Evolutionary conservation across 768 basidiomycete species (phyloP).

Genomic region (Tulasnella sp.): DNA sequence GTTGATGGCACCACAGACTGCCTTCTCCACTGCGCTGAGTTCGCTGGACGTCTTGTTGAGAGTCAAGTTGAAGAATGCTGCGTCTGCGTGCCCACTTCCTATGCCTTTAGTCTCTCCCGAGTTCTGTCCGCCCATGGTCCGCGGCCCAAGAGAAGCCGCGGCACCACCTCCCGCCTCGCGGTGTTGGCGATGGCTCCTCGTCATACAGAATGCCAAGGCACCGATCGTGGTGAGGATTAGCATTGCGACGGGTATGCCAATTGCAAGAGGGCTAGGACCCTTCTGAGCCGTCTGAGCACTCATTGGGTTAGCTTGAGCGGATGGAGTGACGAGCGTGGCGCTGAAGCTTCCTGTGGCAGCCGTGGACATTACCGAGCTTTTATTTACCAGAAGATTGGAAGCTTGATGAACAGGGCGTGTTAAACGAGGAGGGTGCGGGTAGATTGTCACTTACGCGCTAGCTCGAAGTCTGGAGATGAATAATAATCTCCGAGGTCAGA

Average conservation of each 20-base stretch:
- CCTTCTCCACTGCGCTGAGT: constrained; percentile 8
- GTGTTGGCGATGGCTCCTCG: background rate
- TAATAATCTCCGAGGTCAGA: constrained; percentile 8
- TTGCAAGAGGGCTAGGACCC: background rate
- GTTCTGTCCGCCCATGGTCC: background rate
- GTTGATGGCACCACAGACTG: constrained; percentile 2
- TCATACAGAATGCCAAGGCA: background rate
- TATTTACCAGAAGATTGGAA: no score
- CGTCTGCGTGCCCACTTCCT: background rate
- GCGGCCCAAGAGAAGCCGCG: background rate
- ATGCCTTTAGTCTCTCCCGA: background rate
- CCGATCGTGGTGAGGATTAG: background rate
- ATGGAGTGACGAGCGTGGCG: no score
- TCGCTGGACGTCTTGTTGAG: constrained; percentile 11
- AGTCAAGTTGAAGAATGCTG: constrained; percentile 10
- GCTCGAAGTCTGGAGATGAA: constrained; percentile 10
- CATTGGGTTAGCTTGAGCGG: no score
- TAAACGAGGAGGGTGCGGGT: background rate
- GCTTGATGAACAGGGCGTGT: no score
- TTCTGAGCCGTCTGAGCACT: background rate
- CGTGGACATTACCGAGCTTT: background rate
- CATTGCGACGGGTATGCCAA: constrained; percentile 11
- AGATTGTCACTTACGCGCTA: background rate
- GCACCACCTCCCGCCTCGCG: constrained; percentile 5
- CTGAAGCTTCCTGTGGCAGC: background rate